Evolutionary conservation across 2,329 filamentous ascomycete genomes (phyloP).

Genomic region (Botrytis fabae): DNA sequence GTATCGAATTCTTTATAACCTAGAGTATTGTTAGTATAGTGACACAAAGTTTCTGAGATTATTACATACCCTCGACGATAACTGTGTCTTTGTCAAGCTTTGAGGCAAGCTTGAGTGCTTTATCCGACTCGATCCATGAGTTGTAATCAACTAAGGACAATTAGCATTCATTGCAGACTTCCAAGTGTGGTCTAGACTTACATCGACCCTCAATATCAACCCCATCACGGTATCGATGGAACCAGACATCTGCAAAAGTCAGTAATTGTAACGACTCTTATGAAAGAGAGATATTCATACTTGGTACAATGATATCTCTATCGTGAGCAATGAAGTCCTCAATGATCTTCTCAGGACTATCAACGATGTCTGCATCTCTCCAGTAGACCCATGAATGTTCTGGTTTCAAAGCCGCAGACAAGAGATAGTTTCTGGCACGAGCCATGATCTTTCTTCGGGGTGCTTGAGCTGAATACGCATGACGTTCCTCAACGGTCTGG

Average conservation of each 20-base stretch:
- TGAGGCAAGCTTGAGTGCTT: slow-evolving; percentile 72
- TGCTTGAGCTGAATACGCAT: slow-evolving; percentile 83
- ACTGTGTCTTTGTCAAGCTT: slow-evolving; percentile 77
- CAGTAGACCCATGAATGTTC: slow-evolving; percentile 99
- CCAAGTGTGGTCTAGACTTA: slow-evolving; percentile 50
- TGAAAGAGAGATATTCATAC: slow-evolving; percentile 55
- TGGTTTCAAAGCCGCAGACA: slow-evolving; percentile 79
- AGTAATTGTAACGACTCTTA: slow-evolving; percentile 30
- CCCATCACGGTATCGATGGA: slow-evolving; percentile 74
- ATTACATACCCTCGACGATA: slow-evolving; percentile 73
- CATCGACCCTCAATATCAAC: slow-evolving; percentile 95
- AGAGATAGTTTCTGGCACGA: slow-evolving; percentile 85
- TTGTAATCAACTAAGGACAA: slow-evolving; percentile 85
- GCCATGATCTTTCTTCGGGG: slow-evolving; percentile 90
- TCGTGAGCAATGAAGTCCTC: slow-evolving; percentile 96
- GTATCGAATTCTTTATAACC: slow-evolving; percentile 94
- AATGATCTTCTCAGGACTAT: slow-evolving; percentile 82
- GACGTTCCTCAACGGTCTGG: slow-evolving; percentile 79
- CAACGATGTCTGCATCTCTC: slow-evolving; percentile 94
- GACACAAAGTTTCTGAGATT: not conserved
- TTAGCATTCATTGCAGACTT: slow-evolving; percentile 26
- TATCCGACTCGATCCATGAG: slow-evolving; percentile 94
- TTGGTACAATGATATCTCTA: slow-evolving; percentile 89
- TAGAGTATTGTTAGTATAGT: slow-evolving; percentile 41
- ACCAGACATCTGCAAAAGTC: slow-evolving; percentile 78